Base-by-base conservation (phyloP, 1,139 yeast species). In the Yamadazyma aaseri region DNA sequence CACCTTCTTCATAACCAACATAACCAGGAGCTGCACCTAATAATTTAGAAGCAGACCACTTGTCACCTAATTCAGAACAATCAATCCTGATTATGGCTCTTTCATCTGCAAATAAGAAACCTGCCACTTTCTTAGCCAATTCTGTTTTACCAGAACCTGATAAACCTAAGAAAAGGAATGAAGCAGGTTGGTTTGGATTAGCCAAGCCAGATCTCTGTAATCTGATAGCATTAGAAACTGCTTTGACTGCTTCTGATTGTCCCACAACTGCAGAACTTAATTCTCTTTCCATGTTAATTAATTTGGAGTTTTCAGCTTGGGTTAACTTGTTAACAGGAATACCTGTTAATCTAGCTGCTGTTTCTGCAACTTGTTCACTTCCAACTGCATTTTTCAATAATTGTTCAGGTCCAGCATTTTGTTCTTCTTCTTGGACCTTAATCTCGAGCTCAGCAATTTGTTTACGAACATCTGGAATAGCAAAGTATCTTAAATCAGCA, bases 131-230 rank as follows among this genome's bases (percentile, higher is more conserved):
- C 75, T 92, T 92, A 20, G 98, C 97, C 50, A 92, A 73, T 60
- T 92, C 97, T 8, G 99, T 94, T 71, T 92, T 92, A 75, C 99
- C 99, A 3, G 97, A 86, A 51, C 98, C 99, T 9, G 96, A 86
- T 44, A 90, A 76, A 45, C 99, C 99, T 46, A 94, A 72, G 73
- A 94, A 94, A 55, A 92, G 58, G 75, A 92, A 92, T 14, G 96
- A 86, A 1, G 98, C 90, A 10, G 98, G 98, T 50, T 94, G 95
- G 59, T 87, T 78, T 36, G 98, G 97, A 58, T 92, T 90, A 18
- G 96, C 85, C 47, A 92, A 72, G 16, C 98, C 98, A n/a, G 97
- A 89, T 56, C 98, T 78, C 24, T 90, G 81, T 50, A 92, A 73
- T 63, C 98, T 79, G 34, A 92, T 85, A 3, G 97, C 96, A 57